Base-by-base conservation (phyloP, 306 rosid genomes). In the Arachis hypogaea region DNA sequence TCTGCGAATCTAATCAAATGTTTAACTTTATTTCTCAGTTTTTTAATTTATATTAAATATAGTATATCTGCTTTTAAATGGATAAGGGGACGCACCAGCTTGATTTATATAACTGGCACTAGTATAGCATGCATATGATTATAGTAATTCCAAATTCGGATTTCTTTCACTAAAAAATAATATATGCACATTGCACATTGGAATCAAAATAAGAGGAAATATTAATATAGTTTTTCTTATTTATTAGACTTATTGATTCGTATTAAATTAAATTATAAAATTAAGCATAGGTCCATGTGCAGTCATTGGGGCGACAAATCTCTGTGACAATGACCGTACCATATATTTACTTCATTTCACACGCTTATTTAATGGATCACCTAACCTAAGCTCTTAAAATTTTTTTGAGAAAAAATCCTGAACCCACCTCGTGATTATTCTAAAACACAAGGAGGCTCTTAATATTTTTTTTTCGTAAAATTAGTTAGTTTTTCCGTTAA, bases 291-390 rank as follows among this genome's bases (percentile, higher is more conserved):
- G 47, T 42, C 55, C 12, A 10, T 66, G 18, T 42, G 79, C 77
- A 41, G 63, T 68, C 38, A 54, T 11, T 44, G 57, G 59, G 61
- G 56, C 4, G n/a, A 5, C 73, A 65, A 73, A 69, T 84, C 80
- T 73, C 45, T 50, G 66, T 42, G 56, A 65, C 43, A 9, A 7
- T 18, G 49, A 68, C 49, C 11, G 22, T 0, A 42, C 22, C 75
- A 55, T 64, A 72, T 54, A 29, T 36, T 0, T 40, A 4, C 5
- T 52, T 52, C 58, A 0, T 16, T 76, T 49, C 52, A 22, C 47
- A 68, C 71, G 9, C 30, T 57, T 3, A 47, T 11, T 47, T 44
- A 47, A 12, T 6, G 43, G 22, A 28, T 11, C 54, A 62, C 47
- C 61, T 8, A 28, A 57, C 16, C 59, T 55, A 3, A 22, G 28